These are phyloP conservation scores for Tetrastigma voinierianum DNA, from an alignment of 164 flowering plant genomes.

Conservation along the genomic window DNA sequence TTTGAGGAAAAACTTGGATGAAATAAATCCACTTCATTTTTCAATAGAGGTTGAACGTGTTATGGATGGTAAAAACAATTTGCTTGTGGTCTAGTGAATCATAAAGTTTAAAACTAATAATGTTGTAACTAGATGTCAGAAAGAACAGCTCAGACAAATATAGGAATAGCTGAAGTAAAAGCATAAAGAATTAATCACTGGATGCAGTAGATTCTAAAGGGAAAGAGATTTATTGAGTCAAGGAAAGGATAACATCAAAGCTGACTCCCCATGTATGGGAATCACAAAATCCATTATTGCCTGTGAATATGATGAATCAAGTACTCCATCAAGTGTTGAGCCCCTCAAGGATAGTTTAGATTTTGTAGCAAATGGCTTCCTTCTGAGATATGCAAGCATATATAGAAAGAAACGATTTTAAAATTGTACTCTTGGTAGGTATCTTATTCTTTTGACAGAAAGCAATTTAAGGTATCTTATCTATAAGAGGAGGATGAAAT, in stretches of 20 bases:
- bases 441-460: conserved; percentile 4
- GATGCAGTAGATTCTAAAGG: conserved; percentile 12
- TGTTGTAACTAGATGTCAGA: conserved; percentile 5
- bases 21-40: conserved; percentile 9
- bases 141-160: conserved; percentile 15
- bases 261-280: conserved; percentile 21
- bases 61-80: conserved; percentile 8
- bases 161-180: conserved; percentile 16
- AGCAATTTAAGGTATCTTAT: neutral
- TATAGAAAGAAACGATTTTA: conserved; percentile 73
- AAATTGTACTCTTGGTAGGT: conserved; percentile 96
- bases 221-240: conserved; percentile 12
- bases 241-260: conserved; percentile 20
- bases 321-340: conserved; percentile 68
- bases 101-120: conserved; percentile 12
- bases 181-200: conserved; percentile 16
- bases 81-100: conserved; percentile 23
- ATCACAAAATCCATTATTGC: conserved; percentile 15
- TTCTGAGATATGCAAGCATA: conserved; percentile 63
- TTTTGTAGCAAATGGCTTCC: conserved; percentile 84
- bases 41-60: conserved; percentile 6
- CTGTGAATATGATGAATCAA: conserved; percentile 24
- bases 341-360: conserved; percentile 38
- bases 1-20: conserved; percentile 51
- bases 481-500: neutral